Conservation (phyloP, 345 rosid species). For the Rhodamnia rubescens region DNA sequence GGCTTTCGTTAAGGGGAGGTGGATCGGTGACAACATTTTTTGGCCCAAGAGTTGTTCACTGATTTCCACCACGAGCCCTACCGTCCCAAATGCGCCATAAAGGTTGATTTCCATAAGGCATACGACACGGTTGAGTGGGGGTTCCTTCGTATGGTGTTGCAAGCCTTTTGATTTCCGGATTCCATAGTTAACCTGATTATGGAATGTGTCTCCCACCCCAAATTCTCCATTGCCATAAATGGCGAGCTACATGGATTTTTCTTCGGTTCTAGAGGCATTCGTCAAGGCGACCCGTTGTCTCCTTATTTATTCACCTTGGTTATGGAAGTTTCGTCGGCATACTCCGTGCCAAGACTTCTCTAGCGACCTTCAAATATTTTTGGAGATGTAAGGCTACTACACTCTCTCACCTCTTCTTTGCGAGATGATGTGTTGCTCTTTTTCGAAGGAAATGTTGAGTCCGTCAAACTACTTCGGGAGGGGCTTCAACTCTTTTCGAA, state of each 20-base stretch:
- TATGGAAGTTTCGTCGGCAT: not conserved
- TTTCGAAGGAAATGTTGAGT: fast-evolving
- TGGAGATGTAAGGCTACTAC: too few relatives aligned
- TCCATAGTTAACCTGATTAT: fast-evolving
- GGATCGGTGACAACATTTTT: not conserved
- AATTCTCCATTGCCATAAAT: not conserved
- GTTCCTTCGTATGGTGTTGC: not conserved
- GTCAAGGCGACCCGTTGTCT: too few relatives aligned
- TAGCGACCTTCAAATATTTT: fast-evolving
- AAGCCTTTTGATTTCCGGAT: not conserved
- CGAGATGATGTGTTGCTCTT: too few relatives aligned
- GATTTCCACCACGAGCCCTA: too few relatives aligned
- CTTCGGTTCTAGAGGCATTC: too few relatives aligned
- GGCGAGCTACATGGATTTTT: not conserved
- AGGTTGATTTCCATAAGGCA: not conserved
- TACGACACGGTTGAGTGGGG: not conserved
- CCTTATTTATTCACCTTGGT: not conserved
- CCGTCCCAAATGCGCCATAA: not conserved
- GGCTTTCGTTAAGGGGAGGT: too few relatives aligned
- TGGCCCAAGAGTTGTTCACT: too few relatives aligned
- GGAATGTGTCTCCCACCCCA: not conserved
- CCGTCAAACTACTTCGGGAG: fast-evolving
- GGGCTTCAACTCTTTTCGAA: too few relatives aligned
- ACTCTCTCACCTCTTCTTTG: too few relatives aligned
- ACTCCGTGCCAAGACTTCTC: too few relatives aligned